These are phyloP conservation scores for Arabidopsis arenosa DNA, from an alignment of 345 rosid species.

Conservation along the genomic window DNA sequence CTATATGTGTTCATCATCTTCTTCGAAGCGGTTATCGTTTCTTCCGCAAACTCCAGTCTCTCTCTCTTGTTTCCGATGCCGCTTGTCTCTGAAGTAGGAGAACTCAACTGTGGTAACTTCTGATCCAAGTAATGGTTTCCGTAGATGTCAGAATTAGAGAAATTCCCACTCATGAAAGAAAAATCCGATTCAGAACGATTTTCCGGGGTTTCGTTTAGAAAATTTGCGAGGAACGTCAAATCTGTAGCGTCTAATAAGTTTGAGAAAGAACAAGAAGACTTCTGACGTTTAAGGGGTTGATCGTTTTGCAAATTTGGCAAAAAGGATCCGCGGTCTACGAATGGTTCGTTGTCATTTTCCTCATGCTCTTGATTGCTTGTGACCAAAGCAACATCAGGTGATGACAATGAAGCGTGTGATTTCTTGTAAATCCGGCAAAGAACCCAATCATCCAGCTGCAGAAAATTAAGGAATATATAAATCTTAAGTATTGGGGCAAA, in stretches of 20 bases:
- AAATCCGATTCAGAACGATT: slow-evolving; percentile 47
- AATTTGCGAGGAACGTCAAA: slow-evolving; percentile 59
- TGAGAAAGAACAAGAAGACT: slow-evolving; percentile 70
- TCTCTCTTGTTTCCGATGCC: slow-evolving; percentile 63
- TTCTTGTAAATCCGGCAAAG: slow-evolving; percentile 96
- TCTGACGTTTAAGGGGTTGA: slow-evolving; percentile 60
- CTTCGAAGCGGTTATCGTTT: slow-evolving; percentile 51
- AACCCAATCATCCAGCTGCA: slow-evolving; percentile 97
- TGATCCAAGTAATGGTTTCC: slow-evolving; percentile 50
- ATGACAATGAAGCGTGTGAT: slow-evolving; percentile 57
- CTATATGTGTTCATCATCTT: slow-evolving; percentile 54
- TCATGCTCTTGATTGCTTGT: slow-evolving; percentile 69
- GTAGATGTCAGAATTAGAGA: slow-evolving; percentile 34
- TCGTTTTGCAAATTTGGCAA: slow-evolving; percentile 48
- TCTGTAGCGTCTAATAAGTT: slow-evolving; percentile 80
- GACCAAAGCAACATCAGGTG: slow-evolving; percentile 43
- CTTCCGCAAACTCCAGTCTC: slow-evolving; percentile 49
- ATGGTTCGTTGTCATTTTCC: slow-evolving; percentile 53
- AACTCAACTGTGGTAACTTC: slow-evolving; percentile 60
- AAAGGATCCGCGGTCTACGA: slow-evolving; percentile 32
- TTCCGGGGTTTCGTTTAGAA: slow-evolving; percentile 61
- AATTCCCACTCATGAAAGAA: slow-evolving; percentile 34
- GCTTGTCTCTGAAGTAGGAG: slow-evolving; percentile 45
- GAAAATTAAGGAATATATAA: slow-evolving; percentile 1
- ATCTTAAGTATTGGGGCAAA: neutral